Evolutionary conservation across 148 eudicot species (phyloP).

Genomic region (Simmondsia chinensis): DNA sequence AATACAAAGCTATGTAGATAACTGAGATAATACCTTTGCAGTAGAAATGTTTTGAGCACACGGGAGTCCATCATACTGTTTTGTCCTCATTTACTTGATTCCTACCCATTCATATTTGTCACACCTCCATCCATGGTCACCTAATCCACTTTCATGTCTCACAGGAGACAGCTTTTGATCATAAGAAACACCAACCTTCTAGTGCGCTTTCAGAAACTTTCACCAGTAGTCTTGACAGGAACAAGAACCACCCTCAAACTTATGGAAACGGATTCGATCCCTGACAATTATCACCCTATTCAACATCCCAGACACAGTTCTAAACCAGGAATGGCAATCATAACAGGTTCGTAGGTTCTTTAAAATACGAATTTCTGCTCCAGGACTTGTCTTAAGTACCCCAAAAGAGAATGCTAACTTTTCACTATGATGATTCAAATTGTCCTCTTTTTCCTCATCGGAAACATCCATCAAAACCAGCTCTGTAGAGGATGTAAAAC

Average conservation of each 20-base stretch:
- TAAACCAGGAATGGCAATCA: conserved; percentile 66
- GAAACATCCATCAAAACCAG: conserved; percentile 69
- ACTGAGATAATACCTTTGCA: too few relatives aligned
- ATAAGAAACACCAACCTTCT: background rate
- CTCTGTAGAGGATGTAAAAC: conserved; percentile 31
- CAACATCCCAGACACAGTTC: conserved; percentile 40
- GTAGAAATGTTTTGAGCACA: too few relatives aligned
- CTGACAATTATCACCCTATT: conserved; percentile 57
- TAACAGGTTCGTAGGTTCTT: conserved; percentile 59
- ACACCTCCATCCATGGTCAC: background rate
- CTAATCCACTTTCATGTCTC: background rate
- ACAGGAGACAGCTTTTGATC: background rate
- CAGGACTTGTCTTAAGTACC: conserved; percentile 48
- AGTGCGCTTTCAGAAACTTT: conserved; percentile 1
- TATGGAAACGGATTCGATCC: conserved; percentile 63
- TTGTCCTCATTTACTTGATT: too few relatives aligned
- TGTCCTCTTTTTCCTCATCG: conserved; percentile 71
- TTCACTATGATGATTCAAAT: conserved; percentile 60
- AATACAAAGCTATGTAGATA: too few relatives aligned
- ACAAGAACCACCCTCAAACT: conserved; percentile 48
- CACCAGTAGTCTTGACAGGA: conserved; percentile 73
- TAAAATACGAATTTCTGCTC: conserved; percentile 36
- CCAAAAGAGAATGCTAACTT: conserved; percentile 55
- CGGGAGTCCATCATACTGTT: too few relatives aligned
- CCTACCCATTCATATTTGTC: background rate